Conservation (phyloP, 1,139 yeast genomes). For the Hemisphaericaspora lyxosophila region DNA sequence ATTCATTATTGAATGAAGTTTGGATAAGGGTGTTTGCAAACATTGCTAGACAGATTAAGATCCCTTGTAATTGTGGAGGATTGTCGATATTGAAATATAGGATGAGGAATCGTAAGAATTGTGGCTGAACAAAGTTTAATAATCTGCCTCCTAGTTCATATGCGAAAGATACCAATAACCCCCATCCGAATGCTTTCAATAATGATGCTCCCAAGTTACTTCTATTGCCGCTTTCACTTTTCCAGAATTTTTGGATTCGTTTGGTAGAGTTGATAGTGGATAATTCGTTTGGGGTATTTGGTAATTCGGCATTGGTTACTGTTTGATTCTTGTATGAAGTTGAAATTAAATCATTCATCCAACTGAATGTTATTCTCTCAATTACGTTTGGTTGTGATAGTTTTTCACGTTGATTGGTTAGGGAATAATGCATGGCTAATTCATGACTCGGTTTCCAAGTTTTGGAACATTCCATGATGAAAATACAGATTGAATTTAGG, state of each 20-base stretch:
- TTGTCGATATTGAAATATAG: constrained; percentile 40
- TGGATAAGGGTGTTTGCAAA: constrained; percentile 47
- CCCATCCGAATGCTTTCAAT: constrained; percentile 47
- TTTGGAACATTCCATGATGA: constrained; percentile 23
- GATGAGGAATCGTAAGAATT: constrained; percentile 48
- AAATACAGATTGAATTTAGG: constrained; percentile 21
- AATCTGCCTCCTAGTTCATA: constrained; percentile 48
- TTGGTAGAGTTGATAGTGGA: constrained; percentile 33
- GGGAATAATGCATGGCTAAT: constrained; percentile 19
- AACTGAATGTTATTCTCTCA: constrained; percentile 53
- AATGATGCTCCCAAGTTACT: constrained; percentile 43
- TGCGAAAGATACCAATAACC: constrained; percentile 40
- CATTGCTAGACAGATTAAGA: constrained; percentile 50
- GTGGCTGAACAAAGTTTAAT: constrained; percentile 56
- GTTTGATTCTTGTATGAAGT: constrained; percentile 50
- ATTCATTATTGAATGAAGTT: constrained; percentile 51
- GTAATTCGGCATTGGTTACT: constrained; percentile 52
- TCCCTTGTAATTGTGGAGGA: constrained; percentile 51
- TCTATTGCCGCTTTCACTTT: constrained; percentile 16
- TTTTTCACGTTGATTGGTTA: constrained; percentile 11
- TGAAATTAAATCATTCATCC: constrained; percentile 59
- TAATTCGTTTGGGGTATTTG: constrained; percentile 51
- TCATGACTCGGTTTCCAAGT: constrained; percentile 32
- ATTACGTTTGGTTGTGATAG: constrained; percentile 47
- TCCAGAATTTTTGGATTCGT: constrained; percentile 22